These are phyloP conservation scores for Podaxis sp. DNA, from an alignment of 768 basidiomycete genomes.

Conservation along the genomic window DNA sequence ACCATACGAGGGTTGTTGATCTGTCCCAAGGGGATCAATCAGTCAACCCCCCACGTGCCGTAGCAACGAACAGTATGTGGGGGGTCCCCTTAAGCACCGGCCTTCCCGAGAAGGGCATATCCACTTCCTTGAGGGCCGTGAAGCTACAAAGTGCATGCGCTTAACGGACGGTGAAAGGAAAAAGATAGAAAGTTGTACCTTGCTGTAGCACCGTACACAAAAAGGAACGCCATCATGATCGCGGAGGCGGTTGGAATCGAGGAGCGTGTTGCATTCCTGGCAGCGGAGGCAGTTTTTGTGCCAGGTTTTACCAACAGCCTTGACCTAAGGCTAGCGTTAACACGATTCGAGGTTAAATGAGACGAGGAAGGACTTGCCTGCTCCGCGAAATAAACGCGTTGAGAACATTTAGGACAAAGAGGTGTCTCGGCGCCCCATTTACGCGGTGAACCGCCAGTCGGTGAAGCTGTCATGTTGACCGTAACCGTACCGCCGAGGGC, in stretches of 20 bases:
- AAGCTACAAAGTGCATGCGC: conserved; percentile 38
- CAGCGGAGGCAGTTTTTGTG: conserved; percentile 82
- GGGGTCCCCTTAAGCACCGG: conserved; percentile 26
- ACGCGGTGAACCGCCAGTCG: conserved; percentile 36
- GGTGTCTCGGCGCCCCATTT: conserved; percentile 62
- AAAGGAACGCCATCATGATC: conserved; percentile 76
- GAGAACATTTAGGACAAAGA: conserved; percentile 64
- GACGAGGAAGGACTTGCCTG: conserved; percentile 44
- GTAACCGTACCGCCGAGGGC: conserved; percentile 40
- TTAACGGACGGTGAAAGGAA: background rate
- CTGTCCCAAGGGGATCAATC: background rate
- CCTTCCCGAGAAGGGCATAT: conserved; percentile 65
- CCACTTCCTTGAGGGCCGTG: conserved; percentile 75
- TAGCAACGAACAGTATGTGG: background rate
- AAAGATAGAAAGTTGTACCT: conserved; percentile 35
- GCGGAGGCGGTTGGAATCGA: conserved; percentile 73
- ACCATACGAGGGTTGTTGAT: background rate
- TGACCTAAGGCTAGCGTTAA: conserved; percentile 48
- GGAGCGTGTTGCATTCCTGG: conserved; percentile 59
- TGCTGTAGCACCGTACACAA: conserved; percentile 74
- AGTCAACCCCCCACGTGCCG: background rate
- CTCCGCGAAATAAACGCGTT: conserved; percentile 86
- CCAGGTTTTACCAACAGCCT: conserved; percentile 78
- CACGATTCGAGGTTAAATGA: background rate
- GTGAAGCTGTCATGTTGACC: conserved; percentile 34